Base-by-base conservation (phyloP, 139 green algal species). In the Penium margaritaceum region DNA sequence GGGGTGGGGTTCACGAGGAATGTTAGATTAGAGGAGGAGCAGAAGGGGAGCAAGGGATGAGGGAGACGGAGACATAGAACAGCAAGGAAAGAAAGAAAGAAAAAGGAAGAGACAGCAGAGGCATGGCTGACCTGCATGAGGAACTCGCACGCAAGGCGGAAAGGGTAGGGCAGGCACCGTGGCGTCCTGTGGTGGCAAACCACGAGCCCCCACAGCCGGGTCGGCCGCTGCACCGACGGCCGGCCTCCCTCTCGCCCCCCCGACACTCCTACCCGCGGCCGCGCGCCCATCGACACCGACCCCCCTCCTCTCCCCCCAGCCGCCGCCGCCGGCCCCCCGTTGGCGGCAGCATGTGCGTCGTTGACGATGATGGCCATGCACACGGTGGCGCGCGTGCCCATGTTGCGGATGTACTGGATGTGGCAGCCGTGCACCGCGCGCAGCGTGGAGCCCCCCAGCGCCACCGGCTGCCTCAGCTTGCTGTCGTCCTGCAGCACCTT, bases 381-480 rank as follows among this genome's bases (percentile, higher is more conserved):
- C n/a, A 83, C 70, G 0, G 76, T 67, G 12, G 70, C 69, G 15
- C 9, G 21, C 3, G 44, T 53, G 3, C 68, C 76, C 70, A 83
- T 83, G 70, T 83, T 83, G 9, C 19, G 21, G 60, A 83, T 72
- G 71, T 83, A 83, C 62, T 83, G 47, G 1, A 17, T 24, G 30
- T 83, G 76, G 70, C 70, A 83, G 19, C 37, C 63, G 15, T 46
- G 47, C n/a, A 83, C 70, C 2, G 69, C 76, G 12, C 74, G 44
- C 29, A 75, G 30, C 24, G 46, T 76, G 27, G 46, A 70, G 12
- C n/a, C 30, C 21, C 46, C 33, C 51, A 81, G 37, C 43, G 19
- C 37, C 32, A 81, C 36, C 1, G 64, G 64, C 19, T 73, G 62
- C 55, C 30, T 35, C 63, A 72, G 3, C 21, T 75, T 24, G 17